Conservation (phyloP, 2,329 filamentous ascomycete species). For the Calonectria honghensis region DNA sequence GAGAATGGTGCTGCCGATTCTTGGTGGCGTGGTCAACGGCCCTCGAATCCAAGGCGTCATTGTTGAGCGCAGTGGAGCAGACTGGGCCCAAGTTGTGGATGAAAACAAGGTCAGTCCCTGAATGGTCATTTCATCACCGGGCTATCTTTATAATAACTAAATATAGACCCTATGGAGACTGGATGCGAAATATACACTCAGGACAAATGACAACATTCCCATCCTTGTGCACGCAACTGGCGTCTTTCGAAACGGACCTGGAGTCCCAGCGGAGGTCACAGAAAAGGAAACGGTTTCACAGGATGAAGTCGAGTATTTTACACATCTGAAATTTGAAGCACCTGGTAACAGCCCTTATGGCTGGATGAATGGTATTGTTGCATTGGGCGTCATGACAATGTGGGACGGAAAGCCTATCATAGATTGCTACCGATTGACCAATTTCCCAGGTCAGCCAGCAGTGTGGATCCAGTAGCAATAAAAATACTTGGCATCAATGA, state of each 20-base stretch:
- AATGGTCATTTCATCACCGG: not conserved
- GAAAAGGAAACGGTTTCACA: constrained; percentile 42
- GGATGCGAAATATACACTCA: constrained; percentile 46
- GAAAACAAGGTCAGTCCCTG: constrained; percentile 39
- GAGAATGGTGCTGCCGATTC: constrained; percentile 47
- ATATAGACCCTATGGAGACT: constrained; percentile 40
- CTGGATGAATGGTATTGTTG: constrained; percentile 47
- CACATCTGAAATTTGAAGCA: constrained; percentile 46
- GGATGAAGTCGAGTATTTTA: constrained; percentile 50
- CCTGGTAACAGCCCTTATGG: constrained; percentile 41
- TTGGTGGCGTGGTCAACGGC: constrained; percentile 41
- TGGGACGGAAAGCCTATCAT: constrained; percentile 45
- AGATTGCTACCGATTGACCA: constrained; percentile 49
- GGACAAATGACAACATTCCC: constrained; percentile 40
- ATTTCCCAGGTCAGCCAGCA: constrained; percentile 44
- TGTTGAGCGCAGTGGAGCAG: constrained; percentile 45
- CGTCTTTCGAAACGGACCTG: constrained; percentile 46
- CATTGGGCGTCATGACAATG: constrained; percentile 46
- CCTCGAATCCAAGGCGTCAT: constrained; percentile 44
- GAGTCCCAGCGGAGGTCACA: constrained; percentile 6
- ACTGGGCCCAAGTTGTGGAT: constrained; percentile 47
- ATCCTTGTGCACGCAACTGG: constrained; percentile 49
- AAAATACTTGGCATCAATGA: not conserved
- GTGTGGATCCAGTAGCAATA: not conserved
- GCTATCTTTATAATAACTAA: not conserved